Conservation (phyloP, 805 yeast species). For the Candida coleopterorum region DNA sequence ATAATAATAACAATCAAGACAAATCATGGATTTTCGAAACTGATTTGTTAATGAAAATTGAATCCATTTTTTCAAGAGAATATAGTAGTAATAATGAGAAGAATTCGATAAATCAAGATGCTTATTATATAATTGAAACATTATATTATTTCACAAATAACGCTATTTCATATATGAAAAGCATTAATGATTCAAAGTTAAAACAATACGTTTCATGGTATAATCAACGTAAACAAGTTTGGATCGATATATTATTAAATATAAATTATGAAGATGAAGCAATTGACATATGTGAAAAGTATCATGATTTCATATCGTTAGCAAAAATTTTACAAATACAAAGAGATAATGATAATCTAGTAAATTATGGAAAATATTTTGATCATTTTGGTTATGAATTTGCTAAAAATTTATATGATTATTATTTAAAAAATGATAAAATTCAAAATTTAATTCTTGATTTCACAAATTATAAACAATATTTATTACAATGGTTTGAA, state of each 20-base stretch:
- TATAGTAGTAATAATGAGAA: conserved; percentile 10
- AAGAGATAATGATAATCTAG: conserved; percentile 17
- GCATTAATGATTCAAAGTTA: conserved; percentile 17
- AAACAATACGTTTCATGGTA: conserved; percentile 32
- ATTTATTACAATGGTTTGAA: conserved; percentile 49
- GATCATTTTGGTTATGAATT: conserved; percentile 62
- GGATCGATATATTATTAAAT: conserved; percentile 59
- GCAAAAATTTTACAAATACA: conserved; percentile 44
- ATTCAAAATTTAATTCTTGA: conserved; percentile 50
- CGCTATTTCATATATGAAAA: conserved; percentile 34
- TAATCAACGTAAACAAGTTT: conserved; percentile 28
- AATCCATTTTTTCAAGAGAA: conserved; percentile 35
- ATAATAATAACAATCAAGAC: conserved; percentile 25
- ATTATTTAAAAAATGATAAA: conserved; percentile 50
- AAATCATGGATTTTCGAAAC: conserved; percentile 49
- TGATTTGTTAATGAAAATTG: conserved; percentile 33
- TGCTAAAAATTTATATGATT: conserved; percentile 58
- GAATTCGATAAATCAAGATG: conserved; percentile 8
- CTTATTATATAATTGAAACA: conserved; percentile 18
- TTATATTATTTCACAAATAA: conserved; percentile 32
- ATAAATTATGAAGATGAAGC: conserved; percentile 51
- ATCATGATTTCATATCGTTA: conserved; percentile 60
- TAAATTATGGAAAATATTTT: conserved; percentile 48
- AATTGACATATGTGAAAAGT: conserved; percentile 57
- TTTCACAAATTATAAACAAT: conserved; percentile 48